A percentile compares a stretch with the other conserved stretches of the same genome.
phyloP scores from a whole-genome alignment of 2,329 filamentous ascomycete genomes.

The Exophiala spinifera region DNA sequence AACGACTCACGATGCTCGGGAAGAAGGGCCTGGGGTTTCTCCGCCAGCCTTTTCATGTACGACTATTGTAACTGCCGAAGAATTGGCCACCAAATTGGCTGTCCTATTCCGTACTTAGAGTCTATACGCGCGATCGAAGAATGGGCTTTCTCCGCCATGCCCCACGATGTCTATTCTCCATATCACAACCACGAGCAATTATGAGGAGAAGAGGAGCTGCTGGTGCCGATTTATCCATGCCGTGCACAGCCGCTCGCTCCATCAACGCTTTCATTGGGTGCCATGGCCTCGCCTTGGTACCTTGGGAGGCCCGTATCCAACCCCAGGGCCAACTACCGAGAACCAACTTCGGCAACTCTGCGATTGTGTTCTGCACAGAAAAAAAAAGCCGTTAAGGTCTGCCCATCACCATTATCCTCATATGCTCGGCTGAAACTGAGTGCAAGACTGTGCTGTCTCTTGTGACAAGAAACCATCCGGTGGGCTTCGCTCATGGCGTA shows the following conservation, averaged over 20 bases:
- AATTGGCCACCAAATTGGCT: neutral
- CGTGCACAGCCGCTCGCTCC: no score
- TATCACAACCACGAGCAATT: neutral
- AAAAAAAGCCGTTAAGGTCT: neutral
- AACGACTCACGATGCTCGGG: neutral
- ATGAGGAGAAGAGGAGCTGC: neutral
- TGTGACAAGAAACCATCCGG: neutral
- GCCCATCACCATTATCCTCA: neutral
- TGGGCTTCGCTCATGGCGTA: conserved; percentile 11
- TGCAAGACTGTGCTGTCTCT: neutral
- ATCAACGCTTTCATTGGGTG: neutral
- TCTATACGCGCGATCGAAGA: neutral
- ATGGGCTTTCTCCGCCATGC: conserved; percentile 19
- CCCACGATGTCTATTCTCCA: conserved; percentile 3
- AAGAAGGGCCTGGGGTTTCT: neutral
- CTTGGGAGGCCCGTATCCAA: neutral
- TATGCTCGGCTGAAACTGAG: neutral
- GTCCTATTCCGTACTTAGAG: no score
- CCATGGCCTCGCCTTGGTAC: neutral
- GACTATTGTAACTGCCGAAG: conserved; percentile 21
- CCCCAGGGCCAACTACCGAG: neutral
- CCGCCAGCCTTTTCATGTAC: conserved; percentile 1
- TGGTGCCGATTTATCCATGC: neutral
- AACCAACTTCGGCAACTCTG: neutral
- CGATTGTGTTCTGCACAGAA: no score